Evolutionary conservation across 495 filamentous ascomycete species (phyloP).

Genomic region (Penicillium taxi): DNA sequence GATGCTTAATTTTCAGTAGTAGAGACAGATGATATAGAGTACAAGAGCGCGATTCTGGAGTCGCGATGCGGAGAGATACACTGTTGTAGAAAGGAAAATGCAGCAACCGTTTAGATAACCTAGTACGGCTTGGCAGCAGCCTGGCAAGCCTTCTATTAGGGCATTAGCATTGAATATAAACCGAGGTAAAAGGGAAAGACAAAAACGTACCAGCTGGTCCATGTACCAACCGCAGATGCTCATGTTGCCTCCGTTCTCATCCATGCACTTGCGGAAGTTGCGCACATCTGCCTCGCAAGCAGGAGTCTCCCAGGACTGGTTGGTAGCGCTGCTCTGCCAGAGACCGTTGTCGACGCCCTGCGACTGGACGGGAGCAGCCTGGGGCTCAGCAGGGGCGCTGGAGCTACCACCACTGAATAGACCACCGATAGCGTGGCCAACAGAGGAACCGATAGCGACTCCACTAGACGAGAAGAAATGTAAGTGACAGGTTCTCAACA

Average conservation of each 20-base stretch:
- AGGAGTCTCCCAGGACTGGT: conserved; percentile 36
- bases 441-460: conserved; percentile 88
- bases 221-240: conserved; percentile 96
- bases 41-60: conserved; percentile 18
- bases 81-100: no score
- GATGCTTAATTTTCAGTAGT: background rate
- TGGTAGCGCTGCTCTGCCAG: conserved; percentile 48
- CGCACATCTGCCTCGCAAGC: conserved; percentile 73
- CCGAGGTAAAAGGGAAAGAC: background rate
- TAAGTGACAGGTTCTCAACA: conserved; percentile 4
- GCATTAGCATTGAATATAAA: conserved; percentile 19
- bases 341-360: conserved; percentile 42
- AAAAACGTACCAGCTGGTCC: conserved; percentile 67
- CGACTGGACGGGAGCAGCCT: conserved; percentile 31
- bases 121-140: conserved; percentile 81
- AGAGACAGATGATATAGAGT: conserved; percentile 26
- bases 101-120: conserved; percentile 1
- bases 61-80: conserved; percentile 16
- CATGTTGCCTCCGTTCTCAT: conserved; percentile 87
- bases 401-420: conserved; percentile 65
- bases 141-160: conserved; percentile 79
- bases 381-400: conserved; percentile 49
- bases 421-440: conserved; percentile 89
- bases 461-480: conserved; percentile 48
- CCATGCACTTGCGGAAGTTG: conserved; percentile 89